Evolutionary conservation across 2,329 filamentous ascomycete species (phyloP).

Genomic region (Stemphylium beticola): DNA sequence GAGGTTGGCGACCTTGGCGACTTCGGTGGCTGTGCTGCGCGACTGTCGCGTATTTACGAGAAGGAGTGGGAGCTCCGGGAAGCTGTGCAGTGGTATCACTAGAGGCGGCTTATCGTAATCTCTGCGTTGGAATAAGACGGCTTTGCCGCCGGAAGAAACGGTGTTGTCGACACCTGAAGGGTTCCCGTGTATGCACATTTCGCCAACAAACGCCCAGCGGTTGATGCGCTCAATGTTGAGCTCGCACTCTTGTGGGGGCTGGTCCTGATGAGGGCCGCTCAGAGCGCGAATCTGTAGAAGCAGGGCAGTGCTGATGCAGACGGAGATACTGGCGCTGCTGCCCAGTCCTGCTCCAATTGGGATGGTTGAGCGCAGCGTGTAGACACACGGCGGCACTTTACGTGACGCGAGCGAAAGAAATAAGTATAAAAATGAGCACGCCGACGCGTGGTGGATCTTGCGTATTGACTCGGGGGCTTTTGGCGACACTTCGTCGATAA

Average conservation of each 20-base stretch:
- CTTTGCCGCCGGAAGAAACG: constrained; percentile 90
- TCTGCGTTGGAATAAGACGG: constrained; percentile 83
- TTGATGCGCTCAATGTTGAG: constrained; percentile 95
- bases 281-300: constrained; percentile 87
- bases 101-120: constrained; percentile 78
- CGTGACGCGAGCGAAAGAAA: constrained; percentile 85
- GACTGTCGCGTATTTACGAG: constrained; percentile 88
- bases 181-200: constrained; percentile 97
- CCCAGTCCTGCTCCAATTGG: constrained; percentile 90
- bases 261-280: constrained; percentile 88
- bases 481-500: constrained; percentile 74
- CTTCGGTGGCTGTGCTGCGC: constrained; percentile 84
- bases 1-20: constrained; percentile 81
- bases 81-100: constrained; percentile 80
- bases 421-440: constrained; percentile 87
- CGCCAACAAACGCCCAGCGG: constrained; percentile 94
- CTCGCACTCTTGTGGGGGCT: constrained; percentile 84
- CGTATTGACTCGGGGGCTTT: constrained; percentile 71
- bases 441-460: constrained; percentile 84
- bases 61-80: constrained; percentile 89
- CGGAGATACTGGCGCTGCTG: constrained; percentile 91
- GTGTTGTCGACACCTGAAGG: constrained; percentile 98
- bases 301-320: constrained; percentile 84
- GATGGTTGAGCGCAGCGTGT: constrained; percentile 91
- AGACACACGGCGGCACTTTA: constrained; percentile 80